Base-by-base conservation (phyloP, 73 alveolate species). In the Paramecium bursaria region DNA sequence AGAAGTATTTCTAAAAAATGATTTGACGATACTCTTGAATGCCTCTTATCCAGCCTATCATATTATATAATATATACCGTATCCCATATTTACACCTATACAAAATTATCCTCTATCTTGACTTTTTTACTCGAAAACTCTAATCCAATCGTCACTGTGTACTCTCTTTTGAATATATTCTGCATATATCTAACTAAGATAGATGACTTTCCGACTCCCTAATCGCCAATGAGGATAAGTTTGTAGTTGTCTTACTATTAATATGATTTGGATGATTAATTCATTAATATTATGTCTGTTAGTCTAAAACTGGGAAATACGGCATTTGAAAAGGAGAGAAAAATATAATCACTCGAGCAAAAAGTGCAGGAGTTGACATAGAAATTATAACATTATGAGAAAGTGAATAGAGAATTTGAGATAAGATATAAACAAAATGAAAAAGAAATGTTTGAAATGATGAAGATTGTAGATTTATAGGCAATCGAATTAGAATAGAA, bases 121-220 rank as follows among this genome's bases (percentile, higher is more conserved):
- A 95, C 94, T n/a, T 91, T 94, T 85, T 94, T 90, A 60, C 96
- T 90, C 11, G 97, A 98, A 54, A 95, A 94, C 60, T 94, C 99
- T 4, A 94, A 96, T 35, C 99, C 98, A 6, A 95, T 92, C 4
- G 98, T 95, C 10, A 94, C 88, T 46, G 87, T 97, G 55, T 94
- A 97, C 25, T 92, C 87, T 29, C 88, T 74, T 31, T 91, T 82
- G 88, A 95, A 95, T 48, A 94, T 85, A 73, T 94, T 88, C 74
- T 94, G 95, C 3, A 96, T 94, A 88, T 92, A 94, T 74, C 95
- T 92, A 74, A 94, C 94, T 31, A 95, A 79, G 9, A 94, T 60
- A 74, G 98, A 94, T 17, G 98, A 94, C 86, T 95, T 95, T 31
- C 99, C 98, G n/a, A 95, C 98, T 15, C 92, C 96, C 89, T 67